Base-by-base conservation (phyloP, 2,329 filamentous ascomycete genomes). In the Fusarium mundagurra region DNA sequence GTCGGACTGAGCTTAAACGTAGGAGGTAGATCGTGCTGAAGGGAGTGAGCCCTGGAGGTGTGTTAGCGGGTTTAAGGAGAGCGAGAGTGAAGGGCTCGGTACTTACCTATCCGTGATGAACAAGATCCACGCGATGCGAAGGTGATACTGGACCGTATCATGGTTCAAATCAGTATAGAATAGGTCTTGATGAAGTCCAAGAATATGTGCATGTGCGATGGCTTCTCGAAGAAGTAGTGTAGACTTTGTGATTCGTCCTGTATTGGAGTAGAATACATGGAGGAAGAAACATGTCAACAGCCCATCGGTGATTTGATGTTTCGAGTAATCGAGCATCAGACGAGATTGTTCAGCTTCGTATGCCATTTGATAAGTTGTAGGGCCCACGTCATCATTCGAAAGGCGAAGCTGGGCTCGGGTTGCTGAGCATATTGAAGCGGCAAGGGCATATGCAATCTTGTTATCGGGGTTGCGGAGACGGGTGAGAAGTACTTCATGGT, bases 1-100 rank as follows among this genome's bases (percentile, higher is more conserved):
- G 67, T 67, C 3, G 67, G 54, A 22, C 68, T 71, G 22, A 71
- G 68, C 16, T 71, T 71, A 50, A 71, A 71, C 11, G 68, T 71
- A 24, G 67, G 34, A 22, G 68, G 67, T 16, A 71, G 16, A 27
- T 71, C 68, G 16, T 71, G 54, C 18, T 71, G 68, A 10, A 71
- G n/a, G 2, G 67, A 71, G 11, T 71, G 68, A 33, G 68, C 68
- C 34, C 67, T 71, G 11, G 3, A 6, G 33, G 14, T 4, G 22
- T 14, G n/a, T 65, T 8, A 65, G 48, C 6, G 14, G 11, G 16
- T 2, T 5, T 44, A 3, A 8, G 12, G 36, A 29, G 17, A 27
- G 16, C 13, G 47, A 11, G 6, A 22, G 8, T 13, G 22, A 31
- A 20, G 33, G 1, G 3, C n/a, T 31, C 12, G 16, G 24, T 7